Evolutionary conservation across 345 rosid species (phyloP).

Genomic region (Gossypium longicalyx): DNA sequence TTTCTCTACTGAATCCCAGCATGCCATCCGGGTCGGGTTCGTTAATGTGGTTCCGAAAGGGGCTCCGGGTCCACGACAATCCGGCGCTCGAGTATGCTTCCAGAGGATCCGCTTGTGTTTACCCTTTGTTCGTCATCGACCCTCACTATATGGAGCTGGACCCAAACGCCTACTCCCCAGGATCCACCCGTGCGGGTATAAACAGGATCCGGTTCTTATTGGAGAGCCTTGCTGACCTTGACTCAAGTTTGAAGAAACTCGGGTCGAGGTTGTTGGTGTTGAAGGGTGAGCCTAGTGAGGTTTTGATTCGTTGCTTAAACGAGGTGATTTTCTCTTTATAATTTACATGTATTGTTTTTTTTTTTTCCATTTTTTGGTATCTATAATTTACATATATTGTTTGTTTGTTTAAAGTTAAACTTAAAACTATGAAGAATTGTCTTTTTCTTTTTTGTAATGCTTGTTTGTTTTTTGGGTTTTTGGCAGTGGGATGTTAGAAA

Average conservation of each 20-base stretch:
- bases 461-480: conserved; percentile 7
- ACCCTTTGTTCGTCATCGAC: conserved; percentile 83
- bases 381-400: not conserved
- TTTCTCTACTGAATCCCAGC: conserved; percentile 15
- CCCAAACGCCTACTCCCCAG: conserved; percentile 60
- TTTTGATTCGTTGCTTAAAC: conserved; percentile 64
- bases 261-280: conserved; percentile 58
- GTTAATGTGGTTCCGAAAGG: conserved; percentile 93
- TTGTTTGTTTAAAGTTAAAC: not conserved
- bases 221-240: conserved; percentile 73
- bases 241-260: conserved; percentile 51
- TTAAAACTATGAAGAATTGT: no score
- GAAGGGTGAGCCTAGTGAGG: conserved; percentile 63
- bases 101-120: conserved; percentile 38
- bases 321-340: conserved; percentile 34
- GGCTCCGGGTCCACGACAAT: conserved; percentile 89
- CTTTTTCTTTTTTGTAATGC: not conserved
- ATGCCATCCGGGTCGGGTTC: conserved; percentile 53
- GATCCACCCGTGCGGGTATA: conserved; percentile 62
- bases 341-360: not conserved
- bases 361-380: not conserved
- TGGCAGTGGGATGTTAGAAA: conserved; percentile 70
- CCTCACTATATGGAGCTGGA: conserved; percentile 84
- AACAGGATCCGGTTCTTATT: conserved; percentile 81
- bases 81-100: conserved; percentile 77